Base-by-base conservation (phyloP, 176 grass and related monocot species). In the Oryza nivara region DNA sequence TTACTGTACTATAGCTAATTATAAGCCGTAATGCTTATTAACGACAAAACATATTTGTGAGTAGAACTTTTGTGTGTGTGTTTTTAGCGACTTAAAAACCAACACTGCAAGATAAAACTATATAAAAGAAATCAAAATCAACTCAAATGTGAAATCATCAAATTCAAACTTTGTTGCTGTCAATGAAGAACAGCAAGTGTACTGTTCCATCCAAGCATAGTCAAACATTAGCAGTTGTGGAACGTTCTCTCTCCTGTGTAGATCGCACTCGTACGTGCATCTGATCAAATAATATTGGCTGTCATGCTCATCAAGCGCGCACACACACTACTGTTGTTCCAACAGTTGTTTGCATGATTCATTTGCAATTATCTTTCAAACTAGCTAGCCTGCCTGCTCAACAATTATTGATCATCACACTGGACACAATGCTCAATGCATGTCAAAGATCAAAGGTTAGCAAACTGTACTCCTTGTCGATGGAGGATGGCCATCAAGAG, bases 241-340 rank as follows among this genome's bases (percentile, higher is more conserved):
- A 72, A 25, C 70, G 17, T 14, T 40, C 20, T 14, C 7, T 40
- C 20, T 25, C 40, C 23, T 25, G 10, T 25, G 34, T 72, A 46
- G 9, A 72, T 41, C 20, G 40, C 70, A 47, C 70, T 73, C 11
- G n/a, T 30, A 30, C 1, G 28, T 47, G 70, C n/a, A 15, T 26
- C 16, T 34, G 45, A 52, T 51, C 54, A 58, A n/a, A 58, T 15
- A 32, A 49, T 52, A 34, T 54, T 74, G 46, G 46, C 47, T 75
- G 46, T 54, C 72, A 75, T 75, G 47, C 72, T 70, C 68, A 70
- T 75, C 46, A 75, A 74, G 41, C 72, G 9, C 16, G 16, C 72
- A 26, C 13, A 19, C 51, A 54, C 51, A 61, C 19, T 9, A 19
- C 73, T 11, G 6, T 20, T 32, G 73, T 34, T 75, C 47, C 28